Evolutionary conservation across 257 asterid genomes (phyloP).

Genomic region (Gentiana straminea): DNA sequence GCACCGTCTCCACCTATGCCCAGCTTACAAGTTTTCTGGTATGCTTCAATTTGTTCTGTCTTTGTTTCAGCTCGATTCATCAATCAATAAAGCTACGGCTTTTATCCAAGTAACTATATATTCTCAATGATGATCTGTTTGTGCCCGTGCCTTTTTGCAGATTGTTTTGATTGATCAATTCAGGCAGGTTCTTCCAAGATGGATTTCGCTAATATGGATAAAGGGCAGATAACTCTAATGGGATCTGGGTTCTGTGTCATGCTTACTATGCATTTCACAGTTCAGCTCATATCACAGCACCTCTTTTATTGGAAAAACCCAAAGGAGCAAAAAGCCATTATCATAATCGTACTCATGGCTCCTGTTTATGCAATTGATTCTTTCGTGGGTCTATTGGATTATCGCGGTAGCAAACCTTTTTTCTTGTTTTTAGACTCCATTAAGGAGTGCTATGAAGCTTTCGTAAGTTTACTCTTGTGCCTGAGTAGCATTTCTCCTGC

Average conservation of each 20-base stretch:
- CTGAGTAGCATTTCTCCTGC: background rate
- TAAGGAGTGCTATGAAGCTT: slow-evolving; percentile 80
- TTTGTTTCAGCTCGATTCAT: no score
- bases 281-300: slow-evolving; percentile 72
- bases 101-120: no score
- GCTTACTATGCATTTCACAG: slow-evolving; percentile 63
- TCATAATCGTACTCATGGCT: slow-evolving; percentile 59
- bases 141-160: slow-evolving; percentile 8
- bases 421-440: slow-evolving; percentile 55
- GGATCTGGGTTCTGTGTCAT: slow-evolving; percentile 56
- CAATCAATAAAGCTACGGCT: no score
- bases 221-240: slow-evolving; percentile 46
- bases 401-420: slow-evolving; percentile 40
- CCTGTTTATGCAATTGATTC: slow-evolving; percentile 66
- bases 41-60: no score
- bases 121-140: no score
- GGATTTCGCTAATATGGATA: slow-evolving; percentile 60
- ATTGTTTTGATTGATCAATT: slow-evolving; percentile 2
- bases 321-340: slow-evolving; percentile 69
- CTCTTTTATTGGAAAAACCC: slow-evolving; percentile 85
- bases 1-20: no score
- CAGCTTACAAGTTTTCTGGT: no score
- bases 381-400: slow-evolving; percentile 63
- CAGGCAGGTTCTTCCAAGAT: slow-evolving; percentile 11
- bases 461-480: slow-evolving; percentile 27